phyloP scores from a whole-genome alignment of 2,329 filamentous ascomycete genomes.

The Trichophyton schoenleinii region DNA sequence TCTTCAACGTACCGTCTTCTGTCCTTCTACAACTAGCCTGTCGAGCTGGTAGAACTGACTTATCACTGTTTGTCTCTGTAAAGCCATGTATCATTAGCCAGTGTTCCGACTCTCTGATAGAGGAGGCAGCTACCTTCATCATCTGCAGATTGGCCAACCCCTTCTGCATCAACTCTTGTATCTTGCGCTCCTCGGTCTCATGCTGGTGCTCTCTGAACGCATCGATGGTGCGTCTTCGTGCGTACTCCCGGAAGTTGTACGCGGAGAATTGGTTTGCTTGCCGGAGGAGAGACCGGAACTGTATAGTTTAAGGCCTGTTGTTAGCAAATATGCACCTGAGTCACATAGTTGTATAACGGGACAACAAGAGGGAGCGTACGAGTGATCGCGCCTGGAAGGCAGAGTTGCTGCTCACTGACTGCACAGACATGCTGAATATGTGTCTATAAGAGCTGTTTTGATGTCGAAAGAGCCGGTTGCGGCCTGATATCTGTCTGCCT shows the following conservation, averaged over 20 bases:
- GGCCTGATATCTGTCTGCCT: not conserved
- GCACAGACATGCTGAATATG: slow-evolving; percentile 31
- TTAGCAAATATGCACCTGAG: not conserved
- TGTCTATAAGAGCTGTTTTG: not conserved
- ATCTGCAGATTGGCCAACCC: slow-evolving; percentile 76
- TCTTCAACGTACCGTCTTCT: slow-evolving; percentile 52
- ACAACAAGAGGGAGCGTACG: slow-evolving; percentile 19
- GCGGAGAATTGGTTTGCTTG: slow-evolving; percentile 76
- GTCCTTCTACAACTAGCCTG: slow-evolving; percentile 79
- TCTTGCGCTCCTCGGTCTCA: slow-evolving; percentile 58
- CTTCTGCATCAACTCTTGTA: slow-evolving; percentile 83
- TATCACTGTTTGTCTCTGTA: slow-evolving; percentile 82
- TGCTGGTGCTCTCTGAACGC: slow-evolving; percentile 70
- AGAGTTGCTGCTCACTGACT: slow-evolving; percentile 29
- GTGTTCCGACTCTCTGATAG: not conserved
- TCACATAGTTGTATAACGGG: not conserved
- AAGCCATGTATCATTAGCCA: not conserved
- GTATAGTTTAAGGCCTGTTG: not conserved
- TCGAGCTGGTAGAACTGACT: slow-evolving; percentile 93
- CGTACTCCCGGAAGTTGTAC: slow-evolving; percentile 98
- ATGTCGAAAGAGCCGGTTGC: not conserved
- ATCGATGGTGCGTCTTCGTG: slow-evolving; percentile 77
- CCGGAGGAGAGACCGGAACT: slow-evolving; percentile 89
- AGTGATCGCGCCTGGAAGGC: slow-evolving; percentile 38
- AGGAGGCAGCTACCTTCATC: slow-evolving; percentile 59